Percentiles rank a stretch among this genome's conserved stretches.
Evolutionary conservation across 148 eudicot species (phyloP).

Genomic region (Fagopyrum esculentum): DNA sequence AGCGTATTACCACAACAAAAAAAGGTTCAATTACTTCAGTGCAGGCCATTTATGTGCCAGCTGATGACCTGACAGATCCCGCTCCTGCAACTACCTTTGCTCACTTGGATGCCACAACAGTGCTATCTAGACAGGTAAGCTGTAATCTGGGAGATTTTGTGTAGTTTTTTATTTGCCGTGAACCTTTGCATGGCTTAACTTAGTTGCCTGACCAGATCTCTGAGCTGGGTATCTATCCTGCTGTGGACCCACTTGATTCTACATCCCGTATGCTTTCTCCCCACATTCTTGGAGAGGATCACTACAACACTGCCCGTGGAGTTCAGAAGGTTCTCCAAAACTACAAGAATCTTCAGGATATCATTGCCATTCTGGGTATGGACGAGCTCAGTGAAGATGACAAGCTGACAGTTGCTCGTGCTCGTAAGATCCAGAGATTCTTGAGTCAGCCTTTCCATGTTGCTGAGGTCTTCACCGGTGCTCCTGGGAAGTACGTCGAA

Average conservation of each 20-base stretch:
- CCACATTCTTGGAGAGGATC: constrained; percentile 74
- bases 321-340: constrained; percentile 94
- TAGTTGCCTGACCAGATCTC: constrained; percentile 45
- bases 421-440: constrained; percentile 85
- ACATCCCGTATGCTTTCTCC: constrained; percentile 78
- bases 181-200: neutral
- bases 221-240: constrained; percentile 83
- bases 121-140: constrained; percentile 79
- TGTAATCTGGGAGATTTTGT: neutral
- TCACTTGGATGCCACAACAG: constrained; percentile 99
- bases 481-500: constrained; percentile 86
- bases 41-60: constrained; percentile 95
- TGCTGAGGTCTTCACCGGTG: constrained; percentile 13
- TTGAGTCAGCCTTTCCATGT: constrained; percentile 83
- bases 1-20: constrained; percentile 94
- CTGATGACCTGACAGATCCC: constrained; percentile 91
- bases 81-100: constrained; percentile 94
- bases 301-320: constrained; percentile 96
- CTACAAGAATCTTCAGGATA: constrained; percentile 97
- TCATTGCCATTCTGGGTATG: constrained; percentile 98
- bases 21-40: constrained; percentile 96
- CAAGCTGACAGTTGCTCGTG: constrained; percentile 95
- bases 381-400: constrained; percentile 98
- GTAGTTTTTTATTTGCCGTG: neutral
- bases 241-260: constrained; percentile 7